Conservation (phyloP, 2,329 filamentous ascomycete species). For the Epichloe bromicola region DNA sequence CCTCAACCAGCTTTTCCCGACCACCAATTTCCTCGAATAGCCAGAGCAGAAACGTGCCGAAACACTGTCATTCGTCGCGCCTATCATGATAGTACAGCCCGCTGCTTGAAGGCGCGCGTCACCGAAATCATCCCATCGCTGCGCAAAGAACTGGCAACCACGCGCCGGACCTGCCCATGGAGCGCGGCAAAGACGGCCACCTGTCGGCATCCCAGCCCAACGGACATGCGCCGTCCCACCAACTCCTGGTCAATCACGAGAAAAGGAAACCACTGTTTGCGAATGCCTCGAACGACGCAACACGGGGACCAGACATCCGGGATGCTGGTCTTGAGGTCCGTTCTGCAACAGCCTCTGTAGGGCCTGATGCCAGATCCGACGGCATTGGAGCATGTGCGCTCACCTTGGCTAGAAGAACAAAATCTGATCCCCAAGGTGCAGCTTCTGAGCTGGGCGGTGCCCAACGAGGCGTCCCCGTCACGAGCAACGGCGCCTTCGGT, state of each 20-base stretch:
- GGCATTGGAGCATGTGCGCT: background rate
- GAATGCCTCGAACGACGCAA: constrained; percentile 11
- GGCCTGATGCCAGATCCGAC: constrained; percentile 4
- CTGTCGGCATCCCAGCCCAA: background rate
- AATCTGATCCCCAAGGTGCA: constrained; percentile 13
- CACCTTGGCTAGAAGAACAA: constrained; percentile 11
- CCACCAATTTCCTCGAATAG: background rate
- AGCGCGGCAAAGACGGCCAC: background rate
- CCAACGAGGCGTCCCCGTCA: background rate
- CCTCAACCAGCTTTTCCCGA: background rate
- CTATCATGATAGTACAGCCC: constrained; percentile 2
- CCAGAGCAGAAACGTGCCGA: background rate
- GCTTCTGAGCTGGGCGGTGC: constrained; percentile 6
- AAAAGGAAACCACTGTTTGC: constrained; percentile 29
- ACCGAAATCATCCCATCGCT: background rate
- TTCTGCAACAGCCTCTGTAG: background rate
- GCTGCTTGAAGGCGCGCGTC: constrained; percentile 5
- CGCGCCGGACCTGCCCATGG: constrained; percentile 4
- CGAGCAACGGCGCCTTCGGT: constrained; percentile 11
- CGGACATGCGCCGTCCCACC: constrained; percentile 6
- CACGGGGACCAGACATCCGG: constrained; percentile 10
- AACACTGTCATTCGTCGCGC: background rate
- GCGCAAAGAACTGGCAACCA: background rate
- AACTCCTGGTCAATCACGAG: constrained; percentile 25
- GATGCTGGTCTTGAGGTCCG: constrained; percentile 1